Evolutionary conservation across 2,329 filamentous ascomycete species (phyloP), one percentile per base, ranked within the genome.

Genomic region (Apiospora sp.): DNA sequence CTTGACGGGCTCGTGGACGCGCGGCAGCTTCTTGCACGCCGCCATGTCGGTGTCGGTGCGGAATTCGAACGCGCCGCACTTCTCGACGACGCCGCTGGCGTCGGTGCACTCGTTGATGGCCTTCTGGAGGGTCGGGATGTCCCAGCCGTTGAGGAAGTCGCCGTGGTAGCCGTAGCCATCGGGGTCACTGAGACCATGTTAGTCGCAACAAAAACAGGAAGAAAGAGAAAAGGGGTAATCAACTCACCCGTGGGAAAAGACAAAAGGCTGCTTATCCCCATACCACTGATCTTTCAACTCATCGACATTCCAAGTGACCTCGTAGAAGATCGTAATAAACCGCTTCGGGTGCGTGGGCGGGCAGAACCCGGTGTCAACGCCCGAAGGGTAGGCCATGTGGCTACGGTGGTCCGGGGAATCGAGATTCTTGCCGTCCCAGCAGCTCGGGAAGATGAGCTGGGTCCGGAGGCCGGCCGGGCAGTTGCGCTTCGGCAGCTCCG

Each of bases 71-170:
- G 81, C 78, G 4, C 77, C 78, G 77, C 85, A 88, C 67, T 83
- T 78, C 64, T 84, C 81, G 44, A 87, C 81, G 13, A 79, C 77
- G 34, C 86, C 87, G 72, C 80, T 84, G 37, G 81, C 74, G 70
- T 81, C 82, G 69, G 79, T 85, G 79, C 89, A 90, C 34, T 80
- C 81, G 71, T 86, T 81, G 75, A 90, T 82, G 13, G 87, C 88
- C 0, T 80, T 79, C 71, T 89, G 85, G 7, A 91, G 84, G 12
- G 83, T 80, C 2, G 80, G 74, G 0, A 85, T 78, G 71, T 91
- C 84, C 90, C 90, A 91, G 6, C 90, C 90, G 79, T 90, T 91
- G 46, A 87, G 43, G 78, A 91, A 91, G 79, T 91, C 89, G 64
- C 84, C 87, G 77, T 91, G 89, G 76, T 86, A 86, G 1, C 87